phyloP scores from a whole-genome alignment of 1,139 yeast species.

The Torulaspora globosa region DNA sequence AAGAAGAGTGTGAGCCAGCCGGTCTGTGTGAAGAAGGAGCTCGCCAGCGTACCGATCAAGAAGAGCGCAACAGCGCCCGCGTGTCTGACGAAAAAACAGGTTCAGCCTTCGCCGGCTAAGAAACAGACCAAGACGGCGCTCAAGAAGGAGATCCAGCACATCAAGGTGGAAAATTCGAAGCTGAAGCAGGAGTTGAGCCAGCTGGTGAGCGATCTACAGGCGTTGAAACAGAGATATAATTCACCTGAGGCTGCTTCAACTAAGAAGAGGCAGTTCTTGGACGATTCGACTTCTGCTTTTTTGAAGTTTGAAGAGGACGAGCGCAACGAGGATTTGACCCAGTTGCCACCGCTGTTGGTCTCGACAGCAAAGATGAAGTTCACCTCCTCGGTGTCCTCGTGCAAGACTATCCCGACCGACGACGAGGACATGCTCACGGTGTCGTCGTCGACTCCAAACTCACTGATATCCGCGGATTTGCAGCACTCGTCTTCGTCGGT shows the following conservation, averaged over 20 bases:
- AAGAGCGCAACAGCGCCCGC: constrained; percentile 8
- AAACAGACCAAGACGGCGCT: constrained; percentile 18
- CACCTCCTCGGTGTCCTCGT: constrained; percentile 20
- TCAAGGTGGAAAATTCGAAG: constrained; percentile 25
- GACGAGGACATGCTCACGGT: constrained; percentile 23
- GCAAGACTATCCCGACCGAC: constrained; percentile 23
- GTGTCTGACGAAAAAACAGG: background rate
- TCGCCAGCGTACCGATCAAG: constrained; percentile 5
- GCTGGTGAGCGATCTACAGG: constrained; percentile 26
- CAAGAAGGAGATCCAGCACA: constrained; percentile 25
- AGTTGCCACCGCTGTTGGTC: constrained; percentile 8
- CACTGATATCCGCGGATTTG: constrained; percentile 26
- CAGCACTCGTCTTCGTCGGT: constrained; percentile 15
- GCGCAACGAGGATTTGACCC: background rate
- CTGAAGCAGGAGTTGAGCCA: constrained; percentile 27
- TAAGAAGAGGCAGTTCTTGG: constrained; percentile 17
- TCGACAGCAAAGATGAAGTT: constrained; percentile 18
- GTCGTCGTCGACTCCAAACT: constrained; percentile 29
- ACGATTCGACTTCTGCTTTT: constrained; percentile 28
- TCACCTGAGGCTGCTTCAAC: background rate
- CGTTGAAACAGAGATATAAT: constrained; percentile 20
- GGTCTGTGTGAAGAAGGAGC: constrained; percentile 4
- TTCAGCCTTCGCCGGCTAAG: constrained; percentile 7
- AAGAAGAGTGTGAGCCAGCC: constrained; percentile 1
- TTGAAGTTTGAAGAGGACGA: constrained; percentile 34